These are phyloP conservation scores for Sequoia sempervirens DNA, from an alignment of 75 land plant species.

Conservation along the genomic window DNA sequence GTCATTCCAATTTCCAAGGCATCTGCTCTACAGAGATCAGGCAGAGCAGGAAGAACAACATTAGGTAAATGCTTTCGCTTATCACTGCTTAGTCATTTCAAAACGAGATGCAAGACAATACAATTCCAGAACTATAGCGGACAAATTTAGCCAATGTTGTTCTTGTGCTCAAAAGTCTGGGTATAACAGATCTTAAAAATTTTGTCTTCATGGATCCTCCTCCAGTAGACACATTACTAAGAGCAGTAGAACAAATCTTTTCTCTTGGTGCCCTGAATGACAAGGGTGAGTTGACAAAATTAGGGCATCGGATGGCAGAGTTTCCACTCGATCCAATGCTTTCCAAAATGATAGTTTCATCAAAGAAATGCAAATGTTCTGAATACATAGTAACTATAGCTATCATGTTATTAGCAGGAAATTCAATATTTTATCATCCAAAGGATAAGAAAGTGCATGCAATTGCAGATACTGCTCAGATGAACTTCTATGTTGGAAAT, in stretches of 20 bases:
- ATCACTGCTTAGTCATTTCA: too few species aligned
- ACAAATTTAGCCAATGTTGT: too few species aligned
- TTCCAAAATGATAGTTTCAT: slow-evolving; percentile 95
- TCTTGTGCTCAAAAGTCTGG: too few species aligned
- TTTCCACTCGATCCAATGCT: slow-evolving; percentile 98
- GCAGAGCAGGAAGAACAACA: too few species aligned
- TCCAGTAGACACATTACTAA: slow-evolving; percentile 76
- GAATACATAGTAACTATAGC: slow-evolving; percentile 82
- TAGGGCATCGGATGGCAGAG: slow-evolving; percentile 92
- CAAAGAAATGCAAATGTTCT: slow-evolving; percentile 83
- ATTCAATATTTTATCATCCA: slow-evolving; percentile 93
- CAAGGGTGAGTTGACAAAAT: slow-evolving; percentile 80
- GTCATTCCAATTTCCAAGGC: slow-evolving; percentile 87
- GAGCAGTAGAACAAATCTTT: slow-evolving; percentile 84
- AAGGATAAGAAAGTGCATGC: slow-evolving; percentile 93
- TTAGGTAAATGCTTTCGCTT: too few species aligned
- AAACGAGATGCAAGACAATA: too few species aligned
- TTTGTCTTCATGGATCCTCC: slow-evolving; percentile 98
- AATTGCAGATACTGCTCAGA: slow-evolving; percentile 84
- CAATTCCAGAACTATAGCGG: too few species aligned
- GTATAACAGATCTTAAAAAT: slow-evolving; percentile 10
- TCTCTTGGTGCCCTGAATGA: slow-evolving; percentile 86
- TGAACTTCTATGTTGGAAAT: slow-evolving; percentile 90
- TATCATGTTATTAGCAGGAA: slow-evolving; percentile 85
- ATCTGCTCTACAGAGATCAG: slow-evolving; percentile 53